Percentiles rank a stretch among this genome's conserved stretches.
Conservation (phyloP, 306 rosid genomes). For the Lupinus albus region DNA sequence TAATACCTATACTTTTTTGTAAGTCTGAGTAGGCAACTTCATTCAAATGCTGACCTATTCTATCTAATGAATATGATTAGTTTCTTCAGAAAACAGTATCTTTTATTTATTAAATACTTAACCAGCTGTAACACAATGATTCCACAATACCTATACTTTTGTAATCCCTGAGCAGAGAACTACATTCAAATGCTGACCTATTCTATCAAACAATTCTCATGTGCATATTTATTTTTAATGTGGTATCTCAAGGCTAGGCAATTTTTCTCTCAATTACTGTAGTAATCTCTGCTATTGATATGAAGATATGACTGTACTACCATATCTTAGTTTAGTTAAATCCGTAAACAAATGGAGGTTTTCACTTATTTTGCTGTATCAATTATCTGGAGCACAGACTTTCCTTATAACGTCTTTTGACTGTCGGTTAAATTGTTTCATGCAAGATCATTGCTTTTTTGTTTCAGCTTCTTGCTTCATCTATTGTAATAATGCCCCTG, state of each 20-base stretch:
- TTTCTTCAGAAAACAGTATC: not conserved
- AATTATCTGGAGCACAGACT: constrained; percentile 10
- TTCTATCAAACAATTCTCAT: not conserved
- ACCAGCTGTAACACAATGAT: constrained; percentile 3
- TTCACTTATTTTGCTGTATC: constrained; percentile 1
- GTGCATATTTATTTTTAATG: not conserved
- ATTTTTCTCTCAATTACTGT: too few relatives aligned
- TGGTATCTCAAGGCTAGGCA: not conserved
- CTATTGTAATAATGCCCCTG: constrained; percentile 69
- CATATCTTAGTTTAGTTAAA: constrained; percentile 1
- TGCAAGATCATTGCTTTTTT: constrained; percentile 44
- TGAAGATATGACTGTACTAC: not conserved
- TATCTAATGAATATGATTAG: not conserved
- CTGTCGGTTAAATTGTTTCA: constrained; percentile 19
- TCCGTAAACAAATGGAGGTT: constrained; percentile 5
- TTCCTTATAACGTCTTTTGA: constrained; percentile 5
- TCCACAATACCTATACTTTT: not conserved
- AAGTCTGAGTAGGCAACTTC: not conserved
- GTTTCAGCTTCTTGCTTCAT: constrained; percentile 71
- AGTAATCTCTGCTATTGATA: not conserved
- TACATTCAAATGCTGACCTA: not conserved
- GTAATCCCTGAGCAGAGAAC: not conserved
- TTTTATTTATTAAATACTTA: not conserved
- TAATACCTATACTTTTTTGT: not conserved
- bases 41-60: not conserved